Conservation (phyloP, 371 early-diverging fungal genomes). For the Mucor mucedo region DNA sequence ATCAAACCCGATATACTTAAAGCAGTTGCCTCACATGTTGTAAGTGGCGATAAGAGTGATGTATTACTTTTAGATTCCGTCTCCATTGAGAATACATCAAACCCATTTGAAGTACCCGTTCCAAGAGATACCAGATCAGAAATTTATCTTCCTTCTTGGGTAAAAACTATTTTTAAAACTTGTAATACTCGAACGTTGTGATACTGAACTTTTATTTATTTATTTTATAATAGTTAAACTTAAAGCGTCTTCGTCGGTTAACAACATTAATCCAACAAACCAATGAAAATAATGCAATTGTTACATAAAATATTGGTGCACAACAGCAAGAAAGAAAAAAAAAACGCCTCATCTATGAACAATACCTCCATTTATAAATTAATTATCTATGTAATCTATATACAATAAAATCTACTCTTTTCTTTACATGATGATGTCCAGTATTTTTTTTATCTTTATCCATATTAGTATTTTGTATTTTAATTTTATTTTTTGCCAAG, state of each 20-base stretch:
- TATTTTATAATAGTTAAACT: constrained; percentile 24
- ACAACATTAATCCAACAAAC: constrained; percentile 26
- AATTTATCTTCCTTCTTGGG: constrained; percentile 65
- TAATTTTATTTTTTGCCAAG: too few species aligned
- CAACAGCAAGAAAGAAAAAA: not conserved
- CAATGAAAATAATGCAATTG: constrained; percentile 2
- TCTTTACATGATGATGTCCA: too few species aligned
- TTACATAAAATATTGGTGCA: not conserved
- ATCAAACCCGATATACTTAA: constrained; percentile 88
- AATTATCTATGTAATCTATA: not conserved
- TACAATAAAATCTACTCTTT: not conserved
- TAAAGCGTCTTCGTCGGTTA: constrained; percentile 47
- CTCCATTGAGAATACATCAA: constrained; percentile 72
- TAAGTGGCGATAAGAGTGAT: constrained; percentile 88
- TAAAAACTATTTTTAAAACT: constrained; percentile 15
- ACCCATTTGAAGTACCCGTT: constrained; percentile 65
- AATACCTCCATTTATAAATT: too few species aligned
- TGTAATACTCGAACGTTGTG: not conserved
- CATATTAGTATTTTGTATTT: too few species aligned
- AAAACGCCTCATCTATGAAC: not conserved
- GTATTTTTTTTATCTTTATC: too few species aligned
- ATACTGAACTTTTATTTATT: not conserved
- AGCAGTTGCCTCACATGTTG: constrained; percentile 86
- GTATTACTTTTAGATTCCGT: constrained; percentile 86
- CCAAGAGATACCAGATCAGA: constrained; percentile 60